Evolutionary conservation across 1,284 basidiomycete genomes (phyloP).

Genomic region (Ganoderma leucocontextum): DNA sequence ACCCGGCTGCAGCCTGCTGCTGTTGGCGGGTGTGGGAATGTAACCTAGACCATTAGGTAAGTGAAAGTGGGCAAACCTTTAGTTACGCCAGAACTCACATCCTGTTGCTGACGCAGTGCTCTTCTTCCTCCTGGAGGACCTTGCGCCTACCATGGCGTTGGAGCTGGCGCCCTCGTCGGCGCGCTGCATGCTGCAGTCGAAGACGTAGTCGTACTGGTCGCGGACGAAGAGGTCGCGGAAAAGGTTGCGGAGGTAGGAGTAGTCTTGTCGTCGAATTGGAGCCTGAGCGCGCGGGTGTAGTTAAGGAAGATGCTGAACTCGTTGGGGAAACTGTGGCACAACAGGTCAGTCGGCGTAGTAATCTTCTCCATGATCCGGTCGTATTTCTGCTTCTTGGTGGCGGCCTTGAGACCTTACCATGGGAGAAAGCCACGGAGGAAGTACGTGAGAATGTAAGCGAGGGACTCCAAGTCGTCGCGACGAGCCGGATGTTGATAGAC

Average conservation of each 20-base stretch:
- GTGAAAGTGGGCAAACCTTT: too few relatives aligned
- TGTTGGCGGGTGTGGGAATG: too few relatives aligned
- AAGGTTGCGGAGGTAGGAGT: constrained; percentile 96
- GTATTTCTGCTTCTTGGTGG: constrained; percentile 99
- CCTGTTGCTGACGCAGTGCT: constrained; percentile 78
- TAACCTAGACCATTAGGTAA: too few relatives aligned
- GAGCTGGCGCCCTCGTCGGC: constrained; percentile 68
- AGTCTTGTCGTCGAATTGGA: constrained; percentile 99
- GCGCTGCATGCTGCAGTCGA: constrained; percentile 92
- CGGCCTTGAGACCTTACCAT: constrained; percentile 98
- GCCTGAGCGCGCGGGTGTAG: constrained; percentile 94
- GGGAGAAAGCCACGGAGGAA: constrained; percentile 96
- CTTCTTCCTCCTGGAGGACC: constrained; percentile 80
- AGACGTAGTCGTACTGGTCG: constrained; percentile 98
- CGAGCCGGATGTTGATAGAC: constrained; percentile 98
- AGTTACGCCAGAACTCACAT: too few relatives aligned
- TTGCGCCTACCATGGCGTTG: constrained; percentile 70
- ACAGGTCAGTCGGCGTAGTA: constrained; percentile 95
- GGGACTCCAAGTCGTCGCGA: constrained; percentile 96
- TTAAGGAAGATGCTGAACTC: constrained; percentile 98
- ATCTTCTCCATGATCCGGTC: constrained; percentile 99
- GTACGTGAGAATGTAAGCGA: too few relatives aligned
- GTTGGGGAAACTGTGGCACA: constrained; percentile 97
- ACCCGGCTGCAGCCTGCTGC: constrained; percentile 66
- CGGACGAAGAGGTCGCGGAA: constrained; percentile 98